These are phyloP conservation scores for Nannochloropsis gaditana DNA, from an alignment of 108 stramenopile genomes.

Conservation along the genomic window DNA sequence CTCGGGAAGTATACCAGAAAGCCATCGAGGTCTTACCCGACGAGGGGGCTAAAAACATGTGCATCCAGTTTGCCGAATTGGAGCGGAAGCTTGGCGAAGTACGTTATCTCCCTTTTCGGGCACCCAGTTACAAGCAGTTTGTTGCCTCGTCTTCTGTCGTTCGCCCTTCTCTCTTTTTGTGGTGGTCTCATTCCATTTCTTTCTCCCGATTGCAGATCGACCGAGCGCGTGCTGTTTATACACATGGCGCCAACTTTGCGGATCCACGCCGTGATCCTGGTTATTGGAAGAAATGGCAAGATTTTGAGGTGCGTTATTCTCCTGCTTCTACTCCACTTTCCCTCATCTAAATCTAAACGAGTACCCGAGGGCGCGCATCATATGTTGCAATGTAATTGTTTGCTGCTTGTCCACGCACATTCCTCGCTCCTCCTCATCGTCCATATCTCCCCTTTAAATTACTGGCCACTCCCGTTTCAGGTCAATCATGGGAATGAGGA, in stretches of 20 bases:
- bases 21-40: conserved; percentile 79
- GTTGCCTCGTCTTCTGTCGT: neutral
- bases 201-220: conserved; percentile 56
- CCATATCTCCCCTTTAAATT: neutral
- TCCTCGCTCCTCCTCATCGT: neutral
- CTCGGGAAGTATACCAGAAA: conserved; percentile 81
- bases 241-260: conserved; percentile 89
- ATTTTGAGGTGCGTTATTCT: conserved; percentile 82
- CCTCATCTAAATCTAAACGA: neutral
- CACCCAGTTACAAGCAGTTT: neutral
- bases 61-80: conserved; percentile 83
- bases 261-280: conserved; percentile 76
- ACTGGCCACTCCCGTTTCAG: neutral
- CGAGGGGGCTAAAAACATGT: conserved; percentile 66
- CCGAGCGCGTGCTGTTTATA: conserved; percentile 77
- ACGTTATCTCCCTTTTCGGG: neutral
- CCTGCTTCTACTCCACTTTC: neutral
- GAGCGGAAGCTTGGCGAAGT: conserved; percentile 80
- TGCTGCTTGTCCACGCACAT: neutral
- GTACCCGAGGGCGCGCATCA: neutral
- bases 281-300: conserved; percentile 92
- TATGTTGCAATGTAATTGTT: neutral
- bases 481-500: conserved; percentile 79
- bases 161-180: neutral
- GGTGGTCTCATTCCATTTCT: neutral